Evolutionary conservation across 2,329 filamentous ascomycete species (phyloP).

Genomic region (Falciphora oryzae): DNA sequence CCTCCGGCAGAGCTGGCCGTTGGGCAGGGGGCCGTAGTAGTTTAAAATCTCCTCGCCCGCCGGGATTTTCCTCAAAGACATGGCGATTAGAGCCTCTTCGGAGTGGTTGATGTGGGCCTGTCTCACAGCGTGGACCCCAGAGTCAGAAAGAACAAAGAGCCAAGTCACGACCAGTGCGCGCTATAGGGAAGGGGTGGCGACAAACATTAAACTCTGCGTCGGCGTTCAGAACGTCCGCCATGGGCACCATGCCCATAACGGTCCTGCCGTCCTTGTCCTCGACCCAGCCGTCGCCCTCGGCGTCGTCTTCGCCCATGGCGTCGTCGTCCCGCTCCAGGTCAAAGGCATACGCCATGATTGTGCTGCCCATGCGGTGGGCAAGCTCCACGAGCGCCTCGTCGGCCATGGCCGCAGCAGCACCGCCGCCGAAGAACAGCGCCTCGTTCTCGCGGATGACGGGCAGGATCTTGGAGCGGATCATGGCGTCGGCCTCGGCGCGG

Average conservation of each 20-base stretch:
- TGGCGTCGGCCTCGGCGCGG: conserved; percentile 61
- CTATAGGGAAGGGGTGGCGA: conserved; percentile 20
- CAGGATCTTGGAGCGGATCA: conserved; percentile 54
- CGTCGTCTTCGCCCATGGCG: conserved; percentile 39
- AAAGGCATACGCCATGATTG: conserved; percentile 91
- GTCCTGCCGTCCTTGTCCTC: conserved; percentile 54
- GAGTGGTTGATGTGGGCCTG: conserved; percentile 52
- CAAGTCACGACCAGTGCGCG: conserved; percentile 38
- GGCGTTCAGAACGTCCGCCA: conserved; percentile 86
- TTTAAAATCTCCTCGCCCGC: conserved; percentile 77
- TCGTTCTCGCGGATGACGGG: conserved; percentile 42
- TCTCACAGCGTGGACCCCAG: background rate
- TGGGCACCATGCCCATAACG: conserved; percentile 79
- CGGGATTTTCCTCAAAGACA: conserved; percentile 60
- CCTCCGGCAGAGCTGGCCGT: conserved; percentile 73
- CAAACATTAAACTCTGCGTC: conserved; percentile 78
- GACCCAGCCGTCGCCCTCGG: conserved; percentile 58
- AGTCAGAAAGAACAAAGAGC: background rate
- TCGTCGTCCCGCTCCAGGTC: conserved; percentile 56
- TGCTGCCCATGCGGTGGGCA: conserved; percentile 77
- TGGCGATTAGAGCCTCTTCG: conserved; percentile 59
- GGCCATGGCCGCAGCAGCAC: conserved; percentile 26
- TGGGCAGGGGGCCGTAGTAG: conserved; percentile 80
- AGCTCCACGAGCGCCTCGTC: conserved; percentile 43
- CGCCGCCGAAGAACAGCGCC: conserved; percentile 37